Base-by-base conservation (phyloP, 2,329 filamentous ascomycete species). In the Pseudophaeomoniella oleicola region DNA sequence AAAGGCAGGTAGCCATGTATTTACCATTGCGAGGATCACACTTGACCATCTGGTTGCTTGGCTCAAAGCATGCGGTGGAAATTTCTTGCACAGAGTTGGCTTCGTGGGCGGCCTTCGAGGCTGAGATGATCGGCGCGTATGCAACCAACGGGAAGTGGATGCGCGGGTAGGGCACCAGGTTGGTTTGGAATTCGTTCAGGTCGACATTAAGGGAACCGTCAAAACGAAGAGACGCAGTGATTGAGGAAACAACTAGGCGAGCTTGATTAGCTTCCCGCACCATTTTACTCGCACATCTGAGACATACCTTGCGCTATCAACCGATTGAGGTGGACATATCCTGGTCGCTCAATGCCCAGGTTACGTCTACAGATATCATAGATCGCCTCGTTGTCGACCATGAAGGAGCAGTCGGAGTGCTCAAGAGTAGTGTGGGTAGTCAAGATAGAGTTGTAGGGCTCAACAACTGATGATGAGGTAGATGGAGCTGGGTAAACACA, bases 1-100 rank as follows among this genome's bases (percentile, higher is more conserved):
- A 71, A 66, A 98, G 66, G 65, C 87, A 94, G 54, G 87, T 94
- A 47, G 88, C 88, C 88, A 98, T 98, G 77, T 98, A 98, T 75
- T 98, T 98, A 66, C 88, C 88, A 64, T 92, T 87, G 57, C 87
- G 86, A 51, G 88, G 88, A 62, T 98, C 90, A 60, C 88, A 98
- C 75, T 94, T 94, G 62, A 98, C 88, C 88, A 98, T 98, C 80
- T 98, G 88, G 78, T 94, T 94, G 78, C 94, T 83, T 53, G 88
- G 86, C 77, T 98, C 88, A 70, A 98, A 98, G 80, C 88, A 96
- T 49, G 84, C 84, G 78, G 88, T 92, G 64, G 85, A 92, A 71
- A 96, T 94, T 72, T 96, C 90, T 67, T 86, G 81, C 48, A 96
- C 88, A 17, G 84, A 90, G 78, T 94, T 93, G 72, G 87, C 79